Percentiles rank a stretch among this genome's conserved stretches.
Conservation (phyloP, 2,329 filamentous ascomycete genomes). For the Aspergillus sp. region DNA sequence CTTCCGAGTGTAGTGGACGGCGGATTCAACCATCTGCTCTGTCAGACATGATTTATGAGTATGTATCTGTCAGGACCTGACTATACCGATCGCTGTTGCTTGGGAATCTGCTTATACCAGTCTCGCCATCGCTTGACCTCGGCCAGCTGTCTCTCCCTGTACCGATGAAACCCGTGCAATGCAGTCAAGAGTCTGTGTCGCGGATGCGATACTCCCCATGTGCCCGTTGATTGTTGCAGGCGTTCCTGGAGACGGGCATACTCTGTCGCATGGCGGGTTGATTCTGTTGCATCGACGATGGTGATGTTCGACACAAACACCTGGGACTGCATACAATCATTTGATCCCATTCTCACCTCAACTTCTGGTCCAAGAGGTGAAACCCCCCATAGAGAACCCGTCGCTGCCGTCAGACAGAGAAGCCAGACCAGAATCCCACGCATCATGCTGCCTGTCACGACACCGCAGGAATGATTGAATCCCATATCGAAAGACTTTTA, state of each 20-base stretch:
- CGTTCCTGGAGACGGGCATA: slow-evolving; percentile 15
- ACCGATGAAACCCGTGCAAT: slow-evolving; percentile 23
- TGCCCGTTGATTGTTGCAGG: slow-evolving; percentile 14
- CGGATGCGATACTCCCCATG: slow-evolving; percentile 22
- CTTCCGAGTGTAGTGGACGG: slow-evolving; percentile 57
- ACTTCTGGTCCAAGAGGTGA: background rate
- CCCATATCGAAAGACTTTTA: background rate
- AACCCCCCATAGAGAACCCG: background rate
- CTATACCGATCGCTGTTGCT: slow-evolving; percentile 16
- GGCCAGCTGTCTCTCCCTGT: slow-evolving; percentile 18
- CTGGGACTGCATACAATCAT: background rate
- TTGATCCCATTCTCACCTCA: background rate
- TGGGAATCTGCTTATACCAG: slow-evolving; percentile 20
- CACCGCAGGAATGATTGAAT: background rate
- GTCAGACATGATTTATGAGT: background rate
- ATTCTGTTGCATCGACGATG: background rate
- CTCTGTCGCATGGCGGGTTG: slow-evolving; percentile 8
- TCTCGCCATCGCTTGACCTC: slow-evolving; percentile 22
- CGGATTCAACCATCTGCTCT: slow-evolving; percentile 55
- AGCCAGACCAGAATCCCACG: background rate
- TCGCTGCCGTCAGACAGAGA: background rate
- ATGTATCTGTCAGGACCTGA: background rate
- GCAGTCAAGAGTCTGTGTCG: slow-evolving; percentile 27
- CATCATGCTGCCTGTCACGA: background rate
- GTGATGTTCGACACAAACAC: slow-evolving; percentile 15